Evolutionary conservation across 2,329 filamentous ascomycete species (phyloP).

Genomic region (Aspergillus sp.): DNA sequence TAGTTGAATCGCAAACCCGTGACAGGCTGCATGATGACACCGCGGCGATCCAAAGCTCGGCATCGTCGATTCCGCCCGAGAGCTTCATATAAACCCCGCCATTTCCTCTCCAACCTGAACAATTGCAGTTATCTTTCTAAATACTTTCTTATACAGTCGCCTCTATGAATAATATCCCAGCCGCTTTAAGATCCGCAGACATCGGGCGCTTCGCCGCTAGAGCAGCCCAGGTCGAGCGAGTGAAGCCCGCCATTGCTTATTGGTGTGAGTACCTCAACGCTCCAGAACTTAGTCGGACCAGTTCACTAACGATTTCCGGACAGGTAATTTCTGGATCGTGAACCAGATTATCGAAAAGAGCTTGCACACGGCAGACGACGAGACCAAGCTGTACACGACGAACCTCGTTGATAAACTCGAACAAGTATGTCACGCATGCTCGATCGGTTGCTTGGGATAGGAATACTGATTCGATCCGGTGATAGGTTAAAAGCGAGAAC

Average conservation of each 20-base stretch:
- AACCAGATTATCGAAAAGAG: constrained; percentile 80
- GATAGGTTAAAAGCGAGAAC: constrained; percentile 63
- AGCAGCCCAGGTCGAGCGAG: constrained; percentile 73
- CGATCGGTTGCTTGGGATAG: background rate
- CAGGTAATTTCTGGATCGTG: constrained; percentile 85
- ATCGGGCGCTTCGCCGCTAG: constrained; percentile 77
- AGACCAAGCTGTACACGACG: constrained; percentile 73
- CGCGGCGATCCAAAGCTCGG: constrained; percentile 1
- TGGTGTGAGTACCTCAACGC: constrained; percentile 64
- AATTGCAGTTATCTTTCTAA: constrained; percentile 2
- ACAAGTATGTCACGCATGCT: constrained; percentile 43
- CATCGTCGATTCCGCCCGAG: constrained; percentile 1
- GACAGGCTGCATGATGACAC: background rate
- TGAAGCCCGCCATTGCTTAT: constrained; percentile 84
- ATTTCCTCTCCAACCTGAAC: constrained; percentile 3
- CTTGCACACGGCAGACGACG: constrained; percentile 71
- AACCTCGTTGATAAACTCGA: constrained; percentile 88
- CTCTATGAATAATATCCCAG: constrained; percentile 65
- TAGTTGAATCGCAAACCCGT: no score
- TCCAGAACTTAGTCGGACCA: no score
- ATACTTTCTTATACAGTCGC: constrained; percentile 1
- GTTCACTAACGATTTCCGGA: constrained; percentile 1
- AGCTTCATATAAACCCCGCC: constrained; percentile 17
- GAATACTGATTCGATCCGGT: background rate
- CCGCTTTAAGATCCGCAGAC: constrained; percentile 69